Evolutionary conservation across 1,139 yeast genomes (phyloP), one percentile per base, ranked within the genome.

Genomic region (Candida labiduridarum): DNA sequence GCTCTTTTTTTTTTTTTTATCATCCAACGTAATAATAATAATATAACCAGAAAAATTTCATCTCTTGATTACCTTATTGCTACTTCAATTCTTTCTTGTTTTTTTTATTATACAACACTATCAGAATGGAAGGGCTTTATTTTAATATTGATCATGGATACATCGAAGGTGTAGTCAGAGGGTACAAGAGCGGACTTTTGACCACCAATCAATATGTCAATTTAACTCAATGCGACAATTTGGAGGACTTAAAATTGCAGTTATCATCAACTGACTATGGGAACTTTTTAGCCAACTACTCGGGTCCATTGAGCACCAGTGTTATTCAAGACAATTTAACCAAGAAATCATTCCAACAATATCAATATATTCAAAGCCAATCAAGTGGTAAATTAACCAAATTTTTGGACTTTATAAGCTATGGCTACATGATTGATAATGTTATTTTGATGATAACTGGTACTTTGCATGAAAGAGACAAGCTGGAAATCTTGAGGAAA

Each of bases 351-450:
- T 87, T 85, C 62, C 84, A 83, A 46, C 96, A 94, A 67, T 95
- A 91, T 70, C 85, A 88, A 56, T 94, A 91, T 68, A 78, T 95
- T 53, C 83, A 87, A 56, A 82, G 89, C 40, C 96, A 94, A 68
- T 85, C 97, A 1, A 84, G 87, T 38, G 94, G 92, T 52, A 87
- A 85, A 39, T 74, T 92, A 61, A 76, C 90, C 45, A 82, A 84
- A 66, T 91, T 92, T 65, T 79, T 95, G 82, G 96, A 95, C 67
- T 95, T 76, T 68, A 90, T 95, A 64, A 86, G 95, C 44, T 94
- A 91, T 67, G 96, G 97, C 11, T 95, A 95, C 72, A 95, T 95
- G 99, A 95, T 95, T 66, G 99, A 95, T 72, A 95, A 95, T 67
- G 97, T 94, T 43, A 89, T 95, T 29, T 78, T 95, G 63, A 88